Evolutionary conservation across 2,329 filamentous ascomycete species (phyloP).

Genomic region (Claviceps pusilla): DNA sequence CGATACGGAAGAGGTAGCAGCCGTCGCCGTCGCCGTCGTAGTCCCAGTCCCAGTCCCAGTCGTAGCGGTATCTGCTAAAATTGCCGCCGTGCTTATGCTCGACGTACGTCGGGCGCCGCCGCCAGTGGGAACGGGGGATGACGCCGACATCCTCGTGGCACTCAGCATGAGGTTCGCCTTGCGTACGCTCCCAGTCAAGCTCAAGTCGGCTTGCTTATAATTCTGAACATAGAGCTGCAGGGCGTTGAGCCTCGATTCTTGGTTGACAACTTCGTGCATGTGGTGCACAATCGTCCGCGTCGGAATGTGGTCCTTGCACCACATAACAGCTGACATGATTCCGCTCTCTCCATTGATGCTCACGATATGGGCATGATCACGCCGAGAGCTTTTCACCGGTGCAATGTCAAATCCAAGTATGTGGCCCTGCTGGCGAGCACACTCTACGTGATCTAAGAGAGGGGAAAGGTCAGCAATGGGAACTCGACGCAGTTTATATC

Average conservation of each 20-base stretch:
- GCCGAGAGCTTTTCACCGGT: conserved; percentile 75
- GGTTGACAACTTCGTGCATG: conserved; percentile 61
- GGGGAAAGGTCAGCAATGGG: conserved; percentile 4
- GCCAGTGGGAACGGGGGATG: conserved; percentile 12
- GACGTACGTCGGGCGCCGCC: conserved; percentile 42
- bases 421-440: conserved; percentile 72
- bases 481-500: neutral
- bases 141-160: conserved; percentile 38
- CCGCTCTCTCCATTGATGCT: conserved; percentile 70
- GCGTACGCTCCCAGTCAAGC: conserved; percentile 78
- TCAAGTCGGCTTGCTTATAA: conserved; percentile 88
- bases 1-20: neutral
- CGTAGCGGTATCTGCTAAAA: no score
- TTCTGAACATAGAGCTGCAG: conserved; percentile 76
- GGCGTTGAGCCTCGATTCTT: conserved; percentile 52
- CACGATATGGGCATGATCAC: conserved; percentile 66
- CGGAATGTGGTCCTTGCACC: conserved; percentile 79
- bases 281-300: conserved; percentile 59
- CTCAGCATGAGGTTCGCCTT: conserved; percentile 69
- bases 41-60: neutral
- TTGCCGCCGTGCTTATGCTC: conserved; percentile 9
- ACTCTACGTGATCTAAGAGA: conserved; percentile 54
- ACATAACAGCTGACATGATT: conserved; percentile 69
- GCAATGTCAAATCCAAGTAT: conserved; percentile 78
- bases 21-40: conserved; percentile 5